Conservation (phyloP, 2,329 filamentous ascomycete species). For the Colletotrichum sublineola region DNA sequence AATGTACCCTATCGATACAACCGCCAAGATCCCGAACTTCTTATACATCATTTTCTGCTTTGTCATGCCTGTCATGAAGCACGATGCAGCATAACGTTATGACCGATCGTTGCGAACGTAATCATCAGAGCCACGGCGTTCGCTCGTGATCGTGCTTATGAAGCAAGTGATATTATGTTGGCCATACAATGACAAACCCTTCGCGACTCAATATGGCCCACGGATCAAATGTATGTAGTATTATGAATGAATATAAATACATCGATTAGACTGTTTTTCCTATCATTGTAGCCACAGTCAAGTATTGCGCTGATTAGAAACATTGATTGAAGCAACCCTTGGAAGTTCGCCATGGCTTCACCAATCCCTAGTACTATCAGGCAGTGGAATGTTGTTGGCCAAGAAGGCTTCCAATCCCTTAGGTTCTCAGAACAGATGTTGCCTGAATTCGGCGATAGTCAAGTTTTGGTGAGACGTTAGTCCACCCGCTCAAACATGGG, state of each 20-base stretch:
- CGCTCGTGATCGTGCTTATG: background rate
- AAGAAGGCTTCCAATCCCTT: slow-evolving; percentile 24
- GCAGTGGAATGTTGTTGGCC: slow-evolving; percentile 29
- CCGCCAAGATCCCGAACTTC: background rate
- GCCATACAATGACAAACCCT: background rate
- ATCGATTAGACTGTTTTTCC: accelerated
- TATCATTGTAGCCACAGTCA: too few relatives aligned
- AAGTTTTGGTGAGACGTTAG: slow-evolving; percentile 39
- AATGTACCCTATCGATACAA: background rate
- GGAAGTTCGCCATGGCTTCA: background rate
- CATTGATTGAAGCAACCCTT: background rate
- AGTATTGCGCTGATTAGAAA: background rate
- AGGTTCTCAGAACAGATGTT: slow-evolving; percentile 15
- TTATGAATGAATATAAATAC: background rate
- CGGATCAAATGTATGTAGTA: background rate
- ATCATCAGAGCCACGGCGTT: background rate
- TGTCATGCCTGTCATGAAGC: background rate
- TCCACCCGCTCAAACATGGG: slow-evolving; percentile 61
- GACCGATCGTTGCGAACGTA: background rate
- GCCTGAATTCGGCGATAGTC: slow-evolving; percentile 29
- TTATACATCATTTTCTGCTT: background rate
- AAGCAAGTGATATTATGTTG: background rate
- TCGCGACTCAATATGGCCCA: background rate
- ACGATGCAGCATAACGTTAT: background rate
- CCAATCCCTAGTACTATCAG: background rate